Base-by-base conservation (phyloP, 345 rosid species). In the Arabis hirsuta region DNA sequence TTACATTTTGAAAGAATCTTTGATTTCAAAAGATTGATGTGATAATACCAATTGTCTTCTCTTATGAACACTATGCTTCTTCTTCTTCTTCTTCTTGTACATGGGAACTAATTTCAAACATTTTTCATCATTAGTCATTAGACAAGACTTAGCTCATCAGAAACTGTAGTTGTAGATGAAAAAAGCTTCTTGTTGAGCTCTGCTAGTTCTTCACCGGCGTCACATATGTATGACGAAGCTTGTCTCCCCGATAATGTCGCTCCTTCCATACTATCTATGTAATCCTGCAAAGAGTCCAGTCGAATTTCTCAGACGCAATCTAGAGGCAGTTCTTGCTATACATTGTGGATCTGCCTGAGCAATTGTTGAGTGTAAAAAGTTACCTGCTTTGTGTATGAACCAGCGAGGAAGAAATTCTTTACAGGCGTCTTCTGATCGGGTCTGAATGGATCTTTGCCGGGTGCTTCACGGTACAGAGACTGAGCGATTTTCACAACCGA, bases 201-300 rank as follows among this genome's bases (percentile, higher is more conserved):
- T 44, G 85, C 80, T 41, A 95, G 76, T 62, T 86, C 97, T 78
- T 91, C 91, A 55, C 99, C 96, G 0, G 93, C 91, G 36, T 83
- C 76, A 68, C 99, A 91, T 42, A 95, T 78, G 65, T 84, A 95
- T 24, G 99, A 88, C 3, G 99, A 86, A 56, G 96, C 88, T 77
- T 91, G 97, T 72, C 99, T 88, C 9, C 99, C 99, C 0, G 99
- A 91, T 67, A 95, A 59, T 2, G 99, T 91, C 4, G 99, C 99
- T 39, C 96, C 97, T 79, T 95, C 99, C 99, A 90, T 95, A 65
- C 97, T 95, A 77, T 95, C 99, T 74, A 95, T 91, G 82, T 95
- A 95, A 74, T 95, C 99, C 99, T 91, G 87, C 20, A 67, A n/a
- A n/a, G n/a, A n/a, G n/a, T n/a, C n/a, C n/a, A n/a, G n/a, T n/a